phyloP scores from a whole-genome alignment of 1,284 basidiomycete genomes.

The Malassezia japonica region DNA sequence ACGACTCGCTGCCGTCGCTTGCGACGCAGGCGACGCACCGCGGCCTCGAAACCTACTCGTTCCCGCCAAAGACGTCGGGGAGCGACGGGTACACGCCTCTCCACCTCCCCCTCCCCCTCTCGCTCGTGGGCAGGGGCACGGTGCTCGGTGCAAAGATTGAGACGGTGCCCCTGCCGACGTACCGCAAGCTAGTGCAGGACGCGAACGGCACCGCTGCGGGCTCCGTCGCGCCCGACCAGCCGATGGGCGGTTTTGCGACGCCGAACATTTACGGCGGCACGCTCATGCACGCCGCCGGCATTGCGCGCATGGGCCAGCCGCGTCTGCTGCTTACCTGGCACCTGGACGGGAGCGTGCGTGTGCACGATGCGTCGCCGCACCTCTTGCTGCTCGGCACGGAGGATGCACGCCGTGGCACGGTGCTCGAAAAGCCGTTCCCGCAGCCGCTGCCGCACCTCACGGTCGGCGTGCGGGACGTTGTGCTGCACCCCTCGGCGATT shows the following conservation, averaged over 20 bases:
- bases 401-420: slow-evolving; percentile 17
- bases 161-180: slow-evolving; percentile 24
- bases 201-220: not conserved
- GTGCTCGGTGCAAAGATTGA: slow-evolving; percentile 29
- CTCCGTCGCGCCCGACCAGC: not conserved
- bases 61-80: slow-evolving; percentile 23
- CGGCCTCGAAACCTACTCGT: slow-evolving; percentile 33
- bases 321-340: slow-evolving; percentile 41
- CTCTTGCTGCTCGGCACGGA: slow-evolving; percentile 29
- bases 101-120: slow-evolving; percentile 32
- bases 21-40: slow-evolving; percentile 36
- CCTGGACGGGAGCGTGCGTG: slow-evolving; percentile 39
- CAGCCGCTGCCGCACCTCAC: slow-evolving; percentile 38
- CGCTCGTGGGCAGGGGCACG: slow-evolving; percentile 29
- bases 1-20: slow-evolving; percentile 31
- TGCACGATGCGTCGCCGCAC: slow-evolving; percentile 39
- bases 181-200: slow-evolving; percentile 26
- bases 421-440: slow-evolving; percentile 29
- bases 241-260: slow-evolving; percentile 13
- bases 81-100: slow-evolving; percentile 16
- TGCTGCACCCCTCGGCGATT: slow-evolving; percentile 20
- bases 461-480: slow-evolving; percentile 19
- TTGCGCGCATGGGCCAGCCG: slow-evolving; percentile 12
- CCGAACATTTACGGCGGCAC: slow-evolving; percentile 7
- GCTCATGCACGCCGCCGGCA: slow-evolving; percentile 6